phyloP scores from a whole-genome alignment of 2,329 filamentous ascomycete genomes.

The Drechslerella dactyloides region DNA sequence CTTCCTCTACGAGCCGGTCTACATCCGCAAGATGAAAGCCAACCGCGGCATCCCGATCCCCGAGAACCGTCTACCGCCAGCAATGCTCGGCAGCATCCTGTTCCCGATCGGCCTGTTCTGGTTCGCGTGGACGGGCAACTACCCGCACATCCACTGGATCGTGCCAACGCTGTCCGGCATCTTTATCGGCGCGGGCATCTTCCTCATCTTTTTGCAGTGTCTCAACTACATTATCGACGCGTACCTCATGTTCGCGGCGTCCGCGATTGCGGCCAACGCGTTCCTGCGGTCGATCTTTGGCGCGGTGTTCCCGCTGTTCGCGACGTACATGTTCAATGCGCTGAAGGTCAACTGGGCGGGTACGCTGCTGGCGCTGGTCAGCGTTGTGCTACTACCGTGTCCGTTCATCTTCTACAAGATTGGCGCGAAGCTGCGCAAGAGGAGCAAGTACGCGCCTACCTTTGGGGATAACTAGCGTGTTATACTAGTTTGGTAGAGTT shows the following conservation, averaged over 20 bases:
- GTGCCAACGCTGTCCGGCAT: conserved; percentile 59
- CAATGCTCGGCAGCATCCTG: conserved; percentile 63
- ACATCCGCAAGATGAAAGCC: conserved; percentile 71
- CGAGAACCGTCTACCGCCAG: conserved; percentile 70
- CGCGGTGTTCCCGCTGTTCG: conserved; percentile 80
- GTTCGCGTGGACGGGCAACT: conserved; percentile 64
- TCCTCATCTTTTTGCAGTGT: conserved; percentile 61
- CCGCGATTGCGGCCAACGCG: conserved; percentile 76
- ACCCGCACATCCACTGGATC: conserved; percentile 58
- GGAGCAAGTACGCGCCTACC: conserved; percentile 60
- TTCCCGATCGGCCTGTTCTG: conserved; percentile 62
- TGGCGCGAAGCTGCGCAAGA: conserved; percentile 65
- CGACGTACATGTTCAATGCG: conserved; percentile 66
- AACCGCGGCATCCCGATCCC: conserved; percentile 71
- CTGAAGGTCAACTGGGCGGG: conserved; percentile 55
- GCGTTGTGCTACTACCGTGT: conserved; percentile 66
- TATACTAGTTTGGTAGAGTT: conserved; percentile 10
- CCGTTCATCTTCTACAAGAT: conserved; percentile 69
- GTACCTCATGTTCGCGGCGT: conserved; percentile 64
- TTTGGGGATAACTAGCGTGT: conserved; percentile 48
- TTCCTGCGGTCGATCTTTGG: conserved; percentile 79
- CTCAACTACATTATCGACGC: conserved; percentile 61
- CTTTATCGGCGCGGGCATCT: conserved; percentile 59
- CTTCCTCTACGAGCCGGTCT: conserved; percentile 69
- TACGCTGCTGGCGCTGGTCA: conserved; percentile 61